Conservation (phyloP, 1,284 basidiomycete species). For the Papiliotrema fonsecae region DNA sequence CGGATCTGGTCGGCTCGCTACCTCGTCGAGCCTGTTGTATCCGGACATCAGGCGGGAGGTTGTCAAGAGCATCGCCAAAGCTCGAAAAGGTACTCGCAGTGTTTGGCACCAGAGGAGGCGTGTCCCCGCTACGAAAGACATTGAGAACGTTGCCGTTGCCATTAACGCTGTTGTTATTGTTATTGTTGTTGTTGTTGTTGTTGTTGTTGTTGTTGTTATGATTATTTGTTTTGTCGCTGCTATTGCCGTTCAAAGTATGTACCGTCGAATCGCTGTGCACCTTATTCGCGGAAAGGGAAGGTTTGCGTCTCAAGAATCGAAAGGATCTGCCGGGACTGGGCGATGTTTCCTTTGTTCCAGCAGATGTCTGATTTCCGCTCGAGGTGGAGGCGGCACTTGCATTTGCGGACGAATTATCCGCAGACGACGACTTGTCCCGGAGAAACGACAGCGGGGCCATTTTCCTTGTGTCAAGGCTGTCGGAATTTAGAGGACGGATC, state of each 20-base stretch:
- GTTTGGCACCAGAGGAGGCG: background rate
- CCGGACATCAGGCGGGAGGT: background rate
- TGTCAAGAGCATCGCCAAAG: background rate
- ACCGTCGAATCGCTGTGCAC: too few species aligned
- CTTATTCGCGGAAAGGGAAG: background rate
- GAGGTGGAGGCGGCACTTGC: background rate
- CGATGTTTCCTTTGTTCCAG: background rate
- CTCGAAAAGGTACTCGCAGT: background rate
- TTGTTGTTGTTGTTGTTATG: too few species aligned
- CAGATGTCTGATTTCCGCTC: background rate
- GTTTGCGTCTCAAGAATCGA: background rate
- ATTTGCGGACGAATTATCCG: background rate
- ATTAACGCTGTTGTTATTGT: too few species aligned
- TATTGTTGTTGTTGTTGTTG: background rate
- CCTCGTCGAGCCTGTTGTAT: background rate
- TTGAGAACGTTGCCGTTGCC: too few species aligned
- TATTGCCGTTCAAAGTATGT: too few species aligned
- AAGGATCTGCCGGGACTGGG: background rate
- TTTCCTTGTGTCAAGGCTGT: background rate
- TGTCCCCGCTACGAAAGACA: background rate
- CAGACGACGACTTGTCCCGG: background rate
- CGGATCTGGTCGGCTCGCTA: conserved; percentile 1
- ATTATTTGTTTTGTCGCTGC: too few species aligned
- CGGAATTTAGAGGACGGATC: too few species aligned
- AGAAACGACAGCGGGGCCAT: conserved; percentile 6